Conservation (phyloP, 441 rosid genomes). For the Erodium chrysanthum region DNA sequence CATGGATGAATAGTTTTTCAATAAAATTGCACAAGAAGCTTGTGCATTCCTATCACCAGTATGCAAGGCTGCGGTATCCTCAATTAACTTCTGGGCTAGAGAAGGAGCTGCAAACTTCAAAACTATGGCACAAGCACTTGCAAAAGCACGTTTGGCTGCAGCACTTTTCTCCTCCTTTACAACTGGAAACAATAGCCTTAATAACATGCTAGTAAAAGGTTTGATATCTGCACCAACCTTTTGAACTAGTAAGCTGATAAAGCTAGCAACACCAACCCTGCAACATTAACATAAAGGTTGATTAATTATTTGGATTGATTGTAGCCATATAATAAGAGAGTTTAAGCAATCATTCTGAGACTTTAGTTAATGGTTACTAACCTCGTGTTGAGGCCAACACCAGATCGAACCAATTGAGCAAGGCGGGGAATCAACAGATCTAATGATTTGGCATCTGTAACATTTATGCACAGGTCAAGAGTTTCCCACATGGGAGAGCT, state of each 20-base stretch:
- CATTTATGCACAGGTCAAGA: slow-evolving; percentile 84
- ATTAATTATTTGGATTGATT: slow-evolving; percentile 2
- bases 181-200: slow-evolving; percentile 69
- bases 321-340: background rate
- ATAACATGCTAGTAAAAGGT: slow-evolving; percentile 59
- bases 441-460: slow-evolving; percentile 61
- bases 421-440: slow-evolving; percentile 79
- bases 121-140: slow-evolving; percentile 72
- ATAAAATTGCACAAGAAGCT: slow-evolving; percentile 69
- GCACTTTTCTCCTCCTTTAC: slow-evolving; percentile 77
- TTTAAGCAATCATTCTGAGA: background rate
- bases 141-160: slow-evolving; percentile 80
- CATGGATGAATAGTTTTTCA: slow-evolving; percentile 65
- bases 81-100: slow-evolving; percentile 70
- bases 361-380: slow-evolving; percentile 24
- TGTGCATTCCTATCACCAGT: slow-evolving; percentile 71
- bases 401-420: slow-evolving; percentile 74
- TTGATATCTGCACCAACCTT: slow-evolving; percentile 72
- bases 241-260: slow-evolving; percentile 70
- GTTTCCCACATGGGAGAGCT: slow-evolving; percentile 99
- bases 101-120: slow-evolving; percentile 65
- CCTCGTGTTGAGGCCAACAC: slow-evolving; percentile 98
- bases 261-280: slow-evolving; percentile 97
- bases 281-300: slow-evolving; percentile 10
- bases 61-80: slow-evolving; percentile 74